Conservation (phyloP, 2,329 filamentous ascomycete genomes). For the Massarina eburnea region DNA sequence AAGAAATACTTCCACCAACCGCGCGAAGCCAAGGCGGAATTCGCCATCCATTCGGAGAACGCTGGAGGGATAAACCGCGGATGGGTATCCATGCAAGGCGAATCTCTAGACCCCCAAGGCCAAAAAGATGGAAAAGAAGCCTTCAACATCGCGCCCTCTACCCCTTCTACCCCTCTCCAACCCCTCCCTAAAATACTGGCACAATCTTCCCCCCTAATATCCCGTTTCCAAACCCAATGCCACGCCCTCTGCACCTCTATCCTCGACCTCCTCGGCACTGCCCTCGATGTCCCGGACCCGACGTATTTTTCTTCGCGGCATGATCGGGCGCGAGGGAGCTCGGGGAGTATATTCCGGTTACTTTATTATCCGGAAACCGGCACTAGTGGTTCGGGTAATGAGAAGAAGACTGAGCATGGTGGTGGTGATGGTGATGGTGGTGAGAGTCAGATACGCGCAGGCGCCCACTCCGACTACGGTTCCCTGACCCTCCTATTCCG, state of each 20-base stretch:
- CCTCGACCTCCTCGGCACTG: slow-evolving; percentile 75
- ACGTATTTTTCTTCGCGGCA: slow-evolving; percentile 61
- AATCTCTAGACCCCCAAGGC: slow-evolving; percentile 81
- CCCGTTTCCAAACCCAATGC: slow-evolving; percentile 53
- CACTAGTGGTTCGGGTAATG: slow-evolving; percentile 45
- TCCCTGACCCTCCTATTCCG: slow-evolving; percentile 77
- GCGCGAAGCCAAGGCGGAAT: slow-evolving; percentile 70
- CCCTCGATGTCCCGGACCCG: slow-evolving; percentile 60
- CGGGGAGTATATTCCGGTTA: slow-evolving; percentile 54
- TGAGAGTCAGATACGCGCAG: slow-evolving; percentile 80
- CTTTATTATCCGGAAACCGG: slow-evolving; percentile 53
- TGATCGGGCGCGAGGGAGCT: slow-evolving; percentile 52
- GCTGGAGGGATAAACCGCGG: slow-evolving; percentile 70
- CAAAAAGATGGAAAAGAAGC: slow-evolving; percentile 88
- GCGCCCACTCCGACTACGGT: slow-evolving; percentile 88
- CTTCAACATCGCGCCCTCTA: slow-evolving; percentile 87
- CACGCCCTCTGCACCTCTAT: slow-evolving; percentile 72
- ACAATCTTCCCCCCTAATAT: slow-evolving; percentile 62
- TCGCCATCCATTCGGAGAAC: slow-evolving; percentile 67
- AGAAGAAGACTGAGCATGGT: neutral
- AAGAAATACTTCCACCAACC: slow-evolving; percentile 72
- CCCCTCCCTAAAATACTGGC: slow-evolving; percentile 69
- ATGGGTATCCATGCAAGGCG: slow-evolving; percentile 85
- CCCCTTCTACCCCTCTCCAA: slow-evolving; percentile 60
- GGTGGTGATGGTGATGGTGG: no score